Evolutionary conservation across 2,329 filamentous ascomycete genomes (phyloP).

Genomic region (Pseudovirgaria hyperparasitica): DNA sequence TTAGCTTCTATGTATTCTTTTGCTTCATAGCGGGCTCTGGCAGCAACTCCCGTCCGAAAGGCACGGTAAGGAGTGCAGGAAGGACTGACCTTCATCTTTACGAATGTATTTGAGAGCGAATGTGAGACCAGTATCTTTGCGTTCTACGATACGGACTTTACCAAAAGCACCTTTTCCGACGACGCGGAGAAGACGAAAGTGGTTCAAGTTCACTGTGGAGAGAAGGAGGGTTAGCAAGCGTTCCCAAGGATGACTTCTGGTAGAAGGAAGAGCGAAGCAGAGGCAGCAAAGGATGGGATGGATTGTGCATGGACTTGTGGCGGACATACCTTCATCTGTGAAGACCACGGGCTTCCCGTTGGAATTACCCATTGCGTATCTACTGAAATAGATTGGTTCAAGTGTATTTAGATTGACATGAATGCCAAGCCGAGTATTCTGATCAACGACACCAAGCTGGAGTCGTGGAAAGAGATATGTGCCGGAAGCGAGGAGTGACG

Average conservation of each 20-base stretch:
- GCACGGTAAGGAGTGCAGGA: conserved; percentile 5
- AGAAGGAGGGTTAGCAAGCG: conserved; percentile 1
- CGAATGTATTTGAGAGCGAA: conserved; percentile 98
- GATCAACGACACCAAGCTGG: too few species aligned
- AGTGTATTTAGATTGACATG: too few species aligned
- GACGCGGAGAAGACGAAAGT: conserved; percentile 88
- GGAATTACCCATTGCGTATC: conserved; percentile 71
- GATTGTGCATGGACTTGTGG: conserved; percentile 1
- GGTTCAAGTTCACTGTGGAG: conserved; percentile 76
- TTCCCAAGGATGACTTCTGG: too few species aligned
- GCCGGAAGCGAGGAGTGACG: too few species aligned
- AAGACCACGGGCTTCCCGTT: conserved; percentile 88
- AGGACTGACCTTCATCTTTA: conserved; percentile 79
- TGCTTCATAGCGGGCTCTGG: conserved; percentile 7
- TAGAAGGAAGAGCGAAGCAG: conserved; percentile 4
- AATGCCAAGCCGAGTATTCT: too few species aligned
- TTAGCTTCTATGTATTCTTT: too few species aligned
- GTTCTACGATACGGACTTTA: conserved; percentile 96
- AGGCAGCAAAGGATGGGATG: neutral
- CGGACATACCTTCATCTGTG: conserved; percentile 72
- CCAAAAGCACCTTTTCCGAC: conserved; percentile 97
- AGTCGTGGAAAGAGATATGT: too few species aligned
- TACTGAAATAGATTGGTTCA: too few species aligned
- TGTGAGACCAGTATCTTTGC: conserved; percentile 84
- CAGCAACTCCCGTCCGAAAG: conserved; percentile 4